Conservation (phyloP, 1,284 basidiomycete species). For the Phellinidium pouzarii region DNA sequence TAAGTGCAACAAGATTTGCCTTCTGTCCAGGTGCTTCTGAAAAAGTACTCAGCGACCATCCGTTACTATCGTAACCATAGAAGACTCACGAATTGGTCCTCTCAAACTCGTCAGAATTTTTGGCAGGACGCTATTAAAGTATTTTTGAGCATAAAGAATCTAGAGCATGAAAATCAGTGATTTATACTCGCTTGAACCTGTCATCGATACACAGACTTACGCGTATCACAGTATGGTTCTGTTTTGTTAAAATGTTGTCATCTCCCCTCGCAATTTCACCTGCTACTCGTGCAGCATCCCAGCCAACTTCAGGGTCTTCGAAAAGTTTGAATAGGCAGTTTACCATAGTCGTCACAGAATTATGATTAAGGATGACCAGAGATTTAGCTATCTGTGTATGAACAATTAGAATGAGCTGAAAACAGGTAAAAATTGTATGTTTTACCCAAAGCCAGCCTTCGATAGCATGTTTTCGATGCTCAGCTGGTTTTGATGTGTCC, state of each 20-base stretch:
- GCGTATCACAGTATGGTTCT: slow-evolving; percentile 70
- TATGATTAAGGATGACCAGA: slow-evolving; percentile 69
- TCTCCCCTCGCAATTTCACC: slow-evolving; percentile 52
- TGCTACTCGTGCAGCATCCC: slow-evolving; percentile 69
- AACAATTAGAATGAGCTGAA: slow-evolving; percentile 9
- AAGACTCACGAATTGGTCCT: slow-evolving; percentile 35
- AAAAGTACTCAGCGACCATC: background rate
- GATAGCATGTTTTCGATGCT: slow-evolving; percentile 48
- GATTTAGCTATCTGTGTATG: slow-evolving; percentile 66
- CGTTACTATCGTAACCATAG: background rate
- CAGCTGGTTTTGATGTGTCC: slow-evolving; percentile 25
- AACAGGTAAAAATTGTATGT: background rate
- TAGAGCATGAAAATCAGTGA: slow-evolving; percentile 27
- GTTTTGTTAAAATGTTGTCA: slow-evolving; percentile 65
- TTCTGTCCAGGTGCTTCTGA: slow-evolving; percentile 46
- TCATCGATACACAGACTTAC: slow-evolving; percentile 35
- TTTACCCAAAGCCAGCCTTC: slow-evolving; percentile 68
- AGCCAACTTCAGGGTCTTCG: slow-evolving; percentile 48
- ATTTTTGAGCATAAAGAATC: slow-evolving; percentile 84
- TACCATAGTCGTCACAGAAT: slow-evolving; percentile 48
- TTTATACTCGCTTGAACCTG: background rate
- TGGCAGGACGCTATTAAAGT: slow-evolving; percentile 71
- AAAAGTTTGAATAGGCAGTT: slow-evolving; percentile 67
- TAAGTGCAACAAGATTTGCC: slow-evolving; percentile 80
- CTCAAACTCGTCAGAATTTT: slow-evolving; percentile 62